Evolutionary conservation across 2,329 filamentous ascomycete genomes (phyloP).

Genomic region (Neofusicoccum umdonicola): DNA sequence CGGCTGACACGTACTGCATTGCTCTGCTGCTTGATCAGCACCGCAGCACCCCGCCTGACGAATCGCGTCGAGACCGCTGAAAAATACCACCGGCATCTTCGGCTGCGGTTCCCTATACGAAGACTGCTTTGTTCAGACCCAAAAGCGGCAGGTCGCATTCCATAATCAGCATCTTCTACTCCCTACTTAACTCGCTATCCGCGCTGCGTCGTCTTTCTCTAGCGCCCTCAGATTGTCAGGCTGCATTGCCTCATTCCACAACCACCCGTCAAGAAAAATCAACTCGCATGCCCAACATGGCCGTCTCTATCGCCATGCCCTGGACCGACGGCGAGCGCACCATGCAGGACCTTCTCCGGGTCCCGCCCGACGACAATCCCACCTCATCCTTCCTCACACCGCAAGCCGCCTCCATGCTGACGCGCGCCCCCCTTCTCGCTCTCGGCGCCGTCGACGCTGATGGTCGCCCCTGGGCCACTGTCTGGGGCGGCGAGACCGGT

Average conservation of each 20-base stretch:
- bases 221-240: too few species aligned
- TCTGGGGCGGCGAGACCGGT: slow-evolving; percentile 73
- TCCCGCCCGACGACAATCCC: slow-evolving; percentile 63
- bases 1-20: not conserved
- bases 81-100: not conserved
- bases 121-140: not conserved
- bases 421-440: slow-evolving; percentile 65
- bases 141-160: not conserved
- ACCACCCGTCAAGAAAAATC: not conserved
- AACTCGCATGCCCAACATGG: slow-evolving; percentile 29
- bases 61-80: not conserved
- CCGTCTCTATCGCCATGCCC: slow-evolving; percentile 44
- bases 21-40: slow-evolving; percentile 1
- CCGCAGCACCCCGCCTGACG: not conserved
- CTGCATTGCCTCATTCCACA: too few species aligned
- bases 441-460: slow-evolving; percentile 68
- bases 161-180: too few species aligned
- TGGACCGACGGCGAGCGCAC: slow-evolving; percentile 67
- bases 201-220: too few species aligned
- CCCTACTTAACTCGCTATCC: not conserved
- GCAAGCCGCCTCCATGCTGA: slow-evolving; percentile 60
- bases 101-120: not conserved
- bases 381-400: slow-evolving; percentile 62
- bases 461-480: slow-evolving; percentile 69
- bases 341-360: slow-evolving; percentile 62